A percentile compares a stretch with the other conserved stretches of the same genome.
These are phyloP conservation scores for Rhizodiscina lignyota DNA, from an alignment of 495 filamentous ascomycete species.

Conservation along the genomic window DNA sequence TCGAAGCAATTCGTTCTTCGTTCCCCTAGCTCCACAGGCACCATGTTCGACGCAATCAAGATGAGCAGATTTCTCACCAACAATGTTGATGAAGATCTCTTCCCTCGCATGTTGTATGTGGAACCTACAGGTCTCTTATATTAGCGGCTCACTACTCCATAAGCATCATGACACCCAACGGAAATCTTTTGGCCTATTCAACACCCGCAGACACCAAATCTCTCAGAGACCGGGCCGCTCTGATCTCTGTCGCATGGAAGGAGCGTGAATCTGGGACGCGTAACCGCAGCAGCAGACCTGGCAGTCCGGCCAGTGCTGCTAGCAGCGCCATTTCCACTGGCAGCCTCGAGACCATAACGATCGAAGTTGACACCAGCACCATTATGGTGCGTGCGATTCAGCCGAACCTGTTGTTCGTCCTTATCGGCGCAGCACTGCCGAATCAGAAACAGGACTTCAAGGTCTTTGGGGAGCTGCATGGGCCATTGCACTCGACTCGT, in stretches of 20 bases:
- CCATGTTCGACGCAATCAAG: conserved; percentile 22
- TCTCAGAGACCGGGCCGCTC: conserved; percentile 20
- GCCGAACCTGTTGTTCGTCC: conserved; percentile 20
- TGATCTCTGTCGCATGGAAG: conserved; percentile 23
- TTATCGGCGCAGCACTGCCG: conserved; percentile 22
- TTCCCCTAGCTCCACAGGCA: conserved; percentile 2
- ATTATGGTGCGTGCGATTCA: conserved; percentile 22
- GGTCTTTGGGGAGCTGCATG: conserved; percentile 14
- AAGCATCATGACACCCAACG: conserved; percentile 25
- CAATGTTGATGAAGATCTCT: conserved; percentile 21
- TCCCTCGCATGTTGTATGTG: conserved; percentile 22
- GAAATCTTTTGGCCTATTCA: conserved; percentile 22
- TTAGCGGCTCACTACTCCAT: background rate
- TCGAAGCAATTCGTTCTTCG: background rate
- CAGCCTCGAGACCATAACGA: conserved; percentile 18
- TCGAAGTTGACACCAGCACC: conserved; percentile 18
- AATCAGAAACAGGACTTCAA: conserved; percentile 14
- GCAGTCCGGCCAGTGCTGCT: background rate
- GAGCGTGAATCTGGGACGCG: conserved; percentile 12
- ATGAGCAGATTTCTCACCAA: conserved; percentile 22
- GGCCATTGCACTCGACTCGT: background rate
- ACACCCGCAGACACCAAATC: conserved; percentile 20
- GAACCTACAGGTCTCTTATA: background rate
- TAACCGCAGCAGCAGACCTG: background rate
- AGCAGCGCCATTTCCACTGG: background rate